These are phyloP conservation scores for Dactylellina parvicollis DNA, from an alignment of 2,329 filamentous ascomycete species.

Conservation along the genomic window DNA sequence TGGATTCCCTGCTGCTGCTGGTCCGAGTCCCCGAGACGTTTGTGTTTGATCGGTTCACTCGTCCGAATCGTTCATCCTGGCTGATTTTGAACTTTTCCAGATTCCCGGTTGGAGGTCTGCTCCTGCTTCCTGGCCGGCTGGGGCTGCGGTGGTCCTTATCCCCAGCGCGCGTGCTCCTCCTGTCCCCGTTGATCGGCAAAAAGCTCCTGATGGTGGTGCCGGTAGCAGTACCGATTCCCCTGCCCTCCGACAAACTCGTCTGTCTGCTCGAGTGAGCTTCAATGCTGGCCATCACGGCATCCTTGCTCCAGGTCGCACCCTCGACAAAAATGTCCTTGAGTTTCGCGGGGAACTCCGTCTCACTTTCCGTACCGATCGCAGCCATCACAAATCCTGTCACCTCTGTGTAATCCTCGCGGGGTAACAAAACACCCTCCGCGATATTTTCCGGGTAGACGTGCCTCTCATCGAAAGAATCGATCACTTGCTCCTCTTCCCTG, in stretches of 20 bases:
- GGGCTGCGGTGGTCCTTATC: constrained; percentile 53
- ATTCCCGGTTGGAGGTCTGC: constrained; percentile 42
- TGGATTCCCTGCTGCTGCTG: constrained; percentile 60
- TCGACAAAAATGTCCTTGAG: constrained; percentile 79
- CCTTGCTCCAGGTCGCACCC: constrained; percentile 76
- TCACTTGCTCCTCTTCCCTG: constrained; percentile 63
- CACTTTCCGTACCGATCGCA: constrained; percentile 60
- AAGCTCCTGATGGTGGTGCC: constrained; percentile 66
- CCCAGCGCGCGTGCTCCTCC: constrained; percentile 53
- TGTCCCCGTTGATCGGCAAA: constrained; percentile 68
- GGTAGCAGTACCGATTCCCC: constrained; percentile 58
- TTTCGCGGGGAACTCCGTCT: constrained; percentile 71
- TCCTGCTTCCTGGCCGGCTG: constrained; percentile 55
- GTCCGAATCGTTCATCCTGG: constrained; percentile 44
- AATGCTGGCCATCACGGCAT: constrained; percentile 74
- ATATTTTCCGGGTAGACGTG: constrained; percentile 73
- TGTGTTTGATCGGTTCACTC: constrained; percentile 47
- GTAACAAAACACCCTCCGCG: constrained; percentile 71
- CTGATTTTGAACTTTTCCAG: constrained; percentile 46
- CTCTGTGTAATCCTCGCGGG: constrained; percentile 63
- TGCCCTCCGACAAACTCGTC: constrained; percentile 79
- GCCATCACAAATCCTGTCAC: constrained; percentile 59
- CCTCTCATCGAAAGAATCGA: constrained; percentile 64
- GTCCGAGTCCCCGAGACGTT: constrained; percentile 59
- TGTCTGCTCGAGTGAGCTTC: constrained; percentile 75